These are phyloP conservation scores for Rugonectria rugulosa DNA, from an alignment of 2,329 filamentous ascomycete genomes.

Conservation along the genomic window DNA sequence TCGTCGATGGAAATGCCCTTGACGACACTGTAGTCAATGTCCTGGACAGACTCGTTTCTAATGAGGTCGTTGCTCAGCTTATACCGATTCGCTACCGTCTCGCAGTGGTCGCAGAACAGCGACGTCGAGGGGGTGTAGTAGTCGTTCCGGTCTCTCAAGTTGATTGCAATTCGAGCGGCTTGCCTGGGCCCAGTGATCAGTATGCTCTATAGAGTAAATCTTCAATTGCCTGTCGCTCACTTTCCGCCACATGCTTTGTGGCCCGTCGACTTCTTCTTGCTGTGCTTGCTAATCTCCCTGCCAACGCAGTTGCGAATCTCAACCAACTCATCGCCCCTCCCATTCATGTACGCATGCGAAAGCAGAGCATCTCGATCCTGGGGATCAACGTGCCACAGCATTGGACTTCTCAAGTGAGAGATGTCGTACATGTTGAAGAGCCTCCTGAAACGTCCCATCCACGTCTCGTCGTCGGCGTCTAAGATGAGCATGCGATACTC, in stretches of 20 bases:
- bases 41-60: constrained; percentile 64
- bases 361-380: constrained; percentile 77
- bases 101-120: constrained; percentile 70
- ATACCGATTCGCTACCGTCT: constrained; percentile 65
- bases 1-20: constrained; percentile 52
- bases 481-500: constrained; percentile 66
- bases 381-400: constrained; percentile 85
- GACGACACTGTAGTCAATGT: constrained; percentile 66
- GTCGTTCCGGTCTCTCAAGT: constrained; percentile 72
- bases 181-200: constrained; percentile 40
- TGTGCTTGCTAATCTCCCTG: constrained; percentile 81
- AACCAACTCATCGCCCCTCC: constrained; percentile 68
- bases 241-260: constrained; percentile 49
- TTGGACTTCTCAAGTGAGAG: constrained; percentile 75
- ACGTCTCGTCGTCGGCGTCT: constrained; percentile 68
- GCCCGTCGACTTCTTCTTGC: constrained; percentile 67
- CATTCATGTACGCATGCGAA: constrained; percentile 69
- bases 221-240: too few species aligned
- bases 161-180: constrained; percentile 60
- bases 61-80: constrained; percentile 57
- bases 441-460: constrained; percentile 76
- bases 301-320: constrained; percentile 80
- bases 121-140: constrained; percentile 71
- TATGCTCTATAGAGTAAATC: too few species aligned
- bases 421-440: constrained; percentile 76